Evolutionary conservation across 1,284 basidiomycete species (phyloP), one percentile per base, ranked within the genome.

Genomic region (Exobasidium cylindrosporum): DNA sequence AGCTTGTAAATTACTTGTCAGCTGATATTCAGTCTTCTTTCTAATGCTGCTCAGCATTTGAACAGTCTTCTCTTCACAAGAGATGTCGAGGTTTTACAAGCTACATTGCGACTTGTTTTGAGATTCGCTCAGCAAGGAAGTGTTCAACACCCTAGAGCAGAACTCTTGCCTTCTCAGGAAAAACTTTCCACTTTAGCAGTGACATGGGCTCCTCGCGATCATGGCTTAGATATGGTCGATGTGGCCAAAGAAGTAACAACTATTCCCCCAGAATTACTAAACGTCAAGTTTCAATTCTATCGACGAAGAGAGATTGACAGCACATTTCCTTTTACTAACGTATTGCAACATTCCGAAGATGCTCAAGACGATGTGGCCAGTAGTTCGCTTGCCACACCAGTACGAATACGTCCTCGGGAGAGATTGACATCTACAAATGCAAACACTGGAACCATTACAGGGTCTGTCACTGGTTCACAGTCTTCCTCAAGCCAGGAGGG

Each of bases 61-160:
- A 92, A 92, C 80, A 89, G 89, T 74, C 84, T 99, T 26, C 84
- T 97, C 61, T 87, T 88, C 74, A 91, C 92, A 0, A 89, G 88
- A 46, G 94, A 98, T 81, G 83, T 95, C 59, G 92, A 96, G 72
- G 85, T 98, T 43, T 85, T 97, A 53, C 87, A 92, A 61, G 83
- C 90, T 26, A 86, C 91, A 23, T 84, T 98, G 54, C 89, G 91
- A 67, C 85, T 97, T 26, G 84, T 97, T 46, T 85, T 97, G 32
- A 88, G 95, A 28, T 93, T 94, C 1, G 89, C 93, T 4, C 94
- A 97, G 77, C 93, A 97, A 79, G 97, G 96, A 80, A 91, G 90
- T 54, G 79, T 73, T 49, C 63, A 65, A 66, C 55, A 57, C 29
- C 61, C 70, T 21, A 69, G 73, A 49, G 67, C 67, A 58, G 75